phyloP scores from a whole-genome alignment of 257 asterid genomes.

The Nicotiana benthamiana region DNA sequence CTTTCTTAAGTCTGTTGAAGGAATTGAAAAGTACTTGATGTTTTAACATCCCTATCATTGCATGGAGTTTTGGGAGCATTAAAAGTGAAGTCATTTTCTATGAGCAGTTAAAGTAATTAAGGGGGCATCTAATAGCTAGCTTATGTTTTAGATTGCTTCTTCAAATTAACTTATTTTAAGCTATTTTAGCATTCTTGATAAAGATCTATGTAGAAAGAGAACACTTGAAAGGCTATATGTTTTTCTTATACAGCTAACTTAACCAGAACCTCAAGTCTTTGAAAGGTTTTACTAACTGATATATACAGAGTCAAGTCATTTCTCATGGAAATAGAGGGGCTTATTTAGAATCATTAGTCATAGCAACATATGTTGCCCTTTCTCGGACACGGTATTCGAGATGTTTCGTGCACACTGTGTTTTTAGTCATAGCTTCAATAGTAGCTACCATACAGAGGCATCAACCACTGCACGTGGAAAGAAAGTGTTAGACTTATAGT shows the following conservation, averaged over 20 bases:
- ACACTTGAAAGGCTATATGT: too few species aligned
- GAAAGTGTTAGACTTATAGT: not conserved
- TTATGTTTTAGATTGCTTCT: not conserved
- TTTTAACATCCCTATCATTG: slow-evolving; percentile 38
- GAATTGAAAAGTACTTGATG: slow-evolving; percentile 23
- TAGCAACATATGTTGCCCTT: not conserved
- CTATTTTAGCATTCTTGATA: not conserved
- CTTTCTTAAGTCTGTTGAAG: slow-evolving; percentile 23
- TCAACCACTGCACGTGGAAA: not conserved
- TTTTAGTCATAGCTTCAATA: not conserved
- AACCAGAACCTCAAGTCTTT: too few species aligned
- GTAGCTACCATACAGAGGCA: not conserved
- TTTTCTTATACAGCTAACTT: too few species aligned
- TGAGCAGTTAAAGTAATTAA: slow-evolving; percentile 7
- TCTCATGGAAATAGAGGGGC: not conserved
- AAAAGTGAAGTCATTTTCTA: slow-evolving; percentile 31
- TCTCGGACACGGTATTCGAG: too few species aligned
- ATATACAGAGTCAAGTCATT: too few species aligned
- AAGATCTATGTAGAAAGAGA: too few species aligned
- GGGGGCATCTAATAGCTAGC: not conserved
- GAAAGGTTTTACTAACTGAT: too few species aligned
- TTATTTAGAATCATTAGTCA: not conserved
- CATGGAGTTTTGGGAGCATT: slow-evolving; percentile 27
- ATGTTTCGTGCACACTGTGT: too few species aligned
- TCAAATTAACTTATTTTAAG: not conserved